phyloP scores from a whole-genome alignment of 2,329 filamentous ascomycete genomes.

The Colletotrichum gigasporum region DNA sequence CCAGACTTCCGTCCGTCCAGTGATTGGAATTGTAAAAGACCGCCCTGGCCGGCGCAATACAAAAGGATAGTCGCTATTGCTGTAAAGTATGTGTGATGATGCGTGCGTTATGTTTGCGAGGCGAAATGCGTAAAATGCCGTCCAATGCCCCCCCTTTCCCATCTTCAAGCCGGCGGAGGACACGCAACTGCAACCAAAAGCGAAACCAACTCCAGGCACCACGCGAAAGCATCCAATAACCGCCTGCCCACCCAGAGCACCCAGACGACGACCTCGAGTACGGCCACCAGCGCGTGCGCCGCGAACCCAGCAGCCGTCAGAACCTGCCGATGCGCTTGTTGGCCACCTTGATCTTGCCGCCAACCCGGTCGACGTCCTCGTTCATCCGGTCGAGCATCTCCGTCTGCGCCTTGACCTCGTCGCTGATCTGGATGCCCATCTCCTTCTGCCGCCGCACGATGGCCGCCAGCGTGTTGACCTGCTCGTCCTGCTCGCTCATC shows the following conservation, averaged over 20 bases:
- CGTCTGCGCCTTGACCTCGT: slow-evolving; percentile 77
- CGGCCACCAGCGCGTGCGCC: slow-evolving; percentile 40
- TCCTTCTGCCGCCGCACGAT: slow-evolving; percentile 79
- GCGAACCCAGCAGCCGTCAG: slow-evolving; percentile 46
- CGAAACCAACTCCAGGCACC: slow-evolving; percentile 32
- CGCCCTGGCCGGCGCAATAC: no score
- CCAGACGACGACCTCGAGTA: slow-evolving; percentile 42
- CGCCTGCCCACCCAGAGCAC: slow-evolving; percentile 39
- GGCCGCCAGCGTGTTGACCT: slow-evolving; percentile 73
- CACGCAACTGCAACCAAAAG: slow-evolving; percentile 12
- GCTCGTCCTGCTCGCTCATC: slow-evolving; percentile 79
- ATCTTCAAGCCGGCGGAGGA: neutral
- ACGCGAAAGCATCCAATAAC: slow-evolving; percentile 33
- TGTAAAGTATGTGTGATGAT: neutral
- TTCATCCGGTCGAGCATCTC: slow-evolving; percentile 75
- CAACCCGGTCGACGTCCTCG: slow-evolving; percentile 71
- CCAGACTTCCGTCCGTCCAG: no score
- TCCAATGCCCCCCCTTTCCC: no score
- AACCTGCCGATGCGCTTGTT: slow-evolving; percentile 78
- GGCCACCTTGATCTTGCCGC: slow-evolving; percentile 77
- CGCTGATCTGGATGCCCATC: slow-evolving; percentile 80
- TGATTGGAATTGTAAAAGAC: no score
- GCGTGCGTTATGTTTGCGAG: no score
- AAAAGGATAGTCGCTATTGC: neutral
- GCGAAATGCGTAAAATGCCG: neutral